Percentiles rank a stretch among this genome's conserved stretches.
Conservation (phyloP, 768 basidiomycete species). For the Boletus rex-veris region DNA sequence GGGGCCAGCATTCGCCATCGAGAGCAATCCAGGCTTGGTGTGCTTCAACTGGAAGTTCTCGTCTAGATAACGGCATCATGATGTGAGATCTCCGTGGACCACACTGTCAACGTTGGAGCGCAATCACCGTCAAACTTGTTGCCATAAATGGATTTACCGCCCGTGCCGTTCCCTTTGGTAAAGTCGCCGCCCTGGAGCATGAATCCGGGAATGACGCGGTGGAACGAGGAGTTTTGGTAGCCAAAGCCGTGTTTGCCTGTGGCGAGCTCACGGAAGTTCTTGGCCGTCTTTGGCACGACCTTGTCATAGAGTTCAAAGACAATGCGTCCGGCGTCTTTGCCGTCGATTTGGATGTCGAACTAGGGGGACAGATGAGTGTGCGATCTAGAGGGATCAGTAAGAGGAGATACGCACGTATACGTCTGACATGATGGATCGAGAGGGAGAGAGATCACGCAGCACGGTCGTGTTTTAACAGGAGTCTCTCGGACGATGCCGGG, state of each 20-base stretch:
- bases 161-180: constrained; percentile 63
- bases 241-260: constrained; percentile 73
- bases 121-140: constrained; percentile 55
- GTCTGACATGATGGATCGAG: constrained; percentile 20
- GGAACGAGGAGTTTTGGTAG: constrained; percentile 67
- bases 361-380: constrained; percentile 20
- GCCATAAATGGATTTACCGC: constrained; percentile 79
- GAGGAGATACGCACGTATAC: constrained; percentile 11
- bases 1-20: constrained; percentile 77
- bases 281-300: constrained; percentile 67
- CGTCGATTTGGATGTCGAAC: constrained; percentile 64
- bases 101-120: too few relatives aligned
- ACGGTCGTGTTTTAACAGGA: neutral
- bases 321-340: constrained; percentile 49
- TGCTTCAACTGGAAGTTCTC: constrained; percentile 85
- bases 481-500: constrained; percentile 3
- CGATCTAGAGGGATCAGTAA: constrained; percentile 1
- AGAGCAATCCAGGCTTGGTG: constrained; percentile 61
- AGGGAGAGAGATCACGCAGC: neutral
- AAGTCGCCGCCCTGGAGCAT: constrained; percentile 95
- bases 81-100: constrained; percentile 4
- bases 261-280: constrained; percentile 87
- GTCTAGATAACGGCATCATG: constrained; percentile 40
- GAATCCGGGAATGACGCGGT: constrained; percentile 80
- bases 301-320: constrained; percentile 85